These are phyloP conservation scores for Globisporangium nodosum DNA, from an alignment of 352 stramenopile genomes.

Conservation along the genomic window DNA sequence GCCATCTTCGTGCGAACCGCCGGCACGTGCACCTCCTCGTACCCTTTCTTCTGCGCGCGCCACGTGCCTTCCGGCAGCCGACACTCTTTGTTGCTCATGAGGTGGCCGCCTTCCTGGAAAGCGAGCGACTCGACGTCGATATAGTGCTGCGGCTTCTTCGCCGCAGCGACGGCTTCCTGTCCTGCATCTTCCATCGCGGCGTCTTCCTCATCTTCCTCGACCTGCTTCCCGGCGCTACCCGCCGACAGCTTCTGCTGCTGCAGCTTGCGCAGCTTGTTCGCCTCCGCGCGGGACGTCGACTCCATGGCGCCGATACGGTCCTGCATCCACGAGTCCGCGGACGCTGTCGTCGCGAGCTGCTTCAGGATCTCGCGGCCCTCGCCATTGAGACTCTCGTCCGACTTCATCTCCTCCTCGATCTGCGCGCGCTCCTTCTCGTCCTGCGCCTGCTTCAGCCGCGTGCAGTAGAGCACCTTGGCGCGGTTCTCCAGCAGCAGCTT, in stretches of 20 bases:
- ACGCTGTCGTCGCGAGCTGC: constrained; percentile 85
- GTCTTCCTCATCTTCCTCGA: constrained; percentile 40
- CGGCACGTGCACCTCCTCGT: constrained; percentile 99
- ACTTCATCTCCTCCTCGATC: constrained; percentile 90
- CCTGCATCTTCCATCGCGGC: constrained; percentile 18
- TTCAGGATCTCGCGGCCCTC: constrained; percentile 88
- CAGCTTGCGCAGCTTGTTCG: constrained; percentile 75
- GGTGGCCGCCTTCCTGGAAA: constrained; percentile 94
- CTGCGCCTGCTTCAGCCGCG: constrained; percentile 95
- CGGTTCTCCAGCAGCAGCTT: constrained; percentile 96
- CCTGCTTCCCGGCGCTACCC: constrained; percentile 7
- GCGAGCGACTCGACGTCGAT: constrained; percentile 94
- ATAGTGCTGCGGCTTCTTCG: constrained; percentile 76
- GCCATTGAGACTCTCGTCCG: constrained; percentile 81
- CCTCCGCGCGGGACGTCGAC: constrained; percentile 74
- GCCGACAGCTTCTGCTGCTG: constrained; percentile 41
- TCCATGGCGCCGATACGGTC: constrained; percentile 88
- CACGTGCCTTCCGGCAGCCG: constrained; percentile 95
- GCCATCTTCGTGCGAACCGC: constrained; percentile 85
- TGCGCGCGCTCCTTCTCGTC: constrained; percentile 85
- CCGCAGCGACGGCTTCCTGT: constrained; percentile 6
- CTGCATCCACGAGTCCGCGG: constrained; percentile 93
- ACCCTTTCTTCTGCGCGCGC: constrained; percentile 96
- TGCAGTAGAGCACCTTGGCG: constrained; percentile 95
- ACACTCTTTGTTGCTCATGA: constrained; percentile 98